A percentile compares a stretch with the other conserved stretches of the same genome.
These are phyloP conservation scores for Lasiosphaeriaceae sp. DNA, from an alignment of 495 filamentous ascomycete genomes.

Conservation along the genomic window DNA sequence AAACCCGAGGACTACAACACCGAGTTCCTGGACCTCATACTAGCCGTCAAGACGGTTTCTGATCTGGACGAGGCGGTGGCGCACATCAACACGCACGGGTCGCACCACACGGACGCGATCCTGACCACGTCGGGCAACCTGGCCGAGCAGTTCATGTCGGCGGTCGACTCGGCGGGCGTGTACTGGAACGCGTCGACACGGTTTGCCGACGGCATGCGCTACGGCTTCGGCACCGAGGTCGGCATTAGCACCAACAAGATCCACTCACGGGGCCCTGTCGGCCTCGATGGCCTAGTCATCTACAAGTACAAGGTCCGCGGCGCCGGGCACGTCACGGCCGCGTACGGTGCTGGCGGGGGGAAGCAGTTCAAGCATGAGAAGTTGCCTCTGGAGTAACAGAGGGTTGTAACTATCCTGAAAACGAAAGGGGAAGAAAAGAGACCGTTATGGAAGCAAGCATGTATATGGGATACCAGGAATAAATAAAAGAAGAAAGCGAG, in stretches of 20 bases:
- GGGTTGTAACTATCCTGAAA: no score
- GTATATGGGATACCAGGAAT: no score
- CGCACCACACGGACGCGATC: slow-evolving; percentile 93
- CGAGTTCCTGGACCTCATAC: slow-evolving; percentile 80
- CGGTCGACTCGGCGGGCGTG: slow-evolving; percentile 85
- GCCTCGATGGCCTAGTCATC: slow-evolving; percentile 90
- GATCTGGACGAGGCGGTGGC: slow-evolving; percentile 65
- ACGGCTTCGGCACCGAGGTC: slow-evolving; percentile 96
- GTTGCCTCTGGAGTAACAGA: slow-evolving; percentile 37
- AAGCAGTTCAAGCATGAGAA: slow-evolving; percentile 70
- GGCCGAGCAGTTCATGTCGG: slow-evolving; percentile 75
- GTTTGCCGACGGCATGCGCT: slow-evolving; percentile 94
- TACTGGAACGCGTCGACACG: slow-evolving; percentile 96
- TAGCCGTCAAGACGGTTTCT: slow-evolving; percentile 79
- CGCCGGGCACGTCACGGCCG: slow-evolving; percentile 67
- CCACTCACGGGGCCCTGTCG: slow-evolving; percentile 88
- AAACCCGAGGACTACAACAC: slow-evolving; percentile 71
- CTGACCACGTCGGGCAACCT: slow-evolving; percentile 60
- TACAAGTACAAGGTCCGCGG: slow-evolving; percentile 92
- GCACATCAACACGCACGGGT: slow-evolving; percentile 90
- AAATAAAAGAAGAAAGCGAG: background rate
- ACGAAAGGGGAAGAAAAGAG: background rate
- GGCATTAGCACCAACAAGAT: slow-evolving; percentile 99
- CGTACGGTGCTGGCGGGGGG: slow-evolving; percentile 67
- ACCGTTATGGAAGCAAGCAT: no score